phyloP scores from a whole-genome alignment of 768 basidiomycete genomes.

The Amanita molliuscula region DNA sequence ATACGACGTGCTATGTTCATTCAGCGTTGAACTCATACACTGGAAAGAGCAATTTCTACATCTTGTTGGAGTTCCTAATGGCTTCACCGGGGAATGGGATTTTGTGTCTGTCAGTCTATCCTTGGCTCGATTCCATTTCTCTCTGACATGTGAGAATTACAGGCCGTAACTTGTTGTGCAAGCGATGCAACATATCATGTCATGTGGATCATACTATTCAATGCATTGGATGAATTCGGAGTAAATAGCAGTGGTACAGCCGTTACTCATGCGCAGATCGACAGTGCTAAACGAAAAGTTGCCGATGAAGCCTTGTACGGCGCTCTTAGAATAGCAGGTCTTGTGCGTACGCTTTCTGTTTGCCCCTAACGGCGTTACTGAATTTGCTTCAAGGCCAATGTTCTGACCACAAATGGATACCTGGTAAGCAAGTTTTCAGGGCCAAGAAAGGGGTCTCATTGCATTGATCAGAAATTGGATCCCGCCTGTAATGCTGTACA shows the following conservation, averaged over 20 bases:
- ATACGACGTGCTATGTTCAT: conserved; percentile 45
- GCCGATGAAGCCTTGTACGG: conserved; percentile 78
- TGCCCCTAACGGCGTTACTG: conserved; percentile 3
- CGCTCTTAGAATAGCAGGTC: conserved; percentile 80
- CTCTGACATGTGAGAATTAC: conserved; percentile 4
- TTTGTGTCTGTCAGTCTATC: conserved; percentile 51
- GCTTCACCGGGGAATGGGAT: conserved; percentile 83
- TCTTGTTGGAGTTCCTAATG: conserved; percentile 77
- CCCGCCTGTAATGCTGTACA: conserved; percentile 86
- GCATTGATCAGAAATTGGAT: conserved; percentile 48
- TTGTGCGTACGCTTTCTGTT: conserved; percentile 36
- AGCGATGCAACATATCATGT: conserved; percentile 87
- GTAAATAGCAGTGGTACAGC: conserved; percentile 41
- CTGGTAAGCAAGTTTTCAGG: conserved; percentile 37
- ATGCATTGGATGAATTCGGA: conserved; percentile 78
- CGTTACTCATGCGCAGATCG: conserved; percentile 38
- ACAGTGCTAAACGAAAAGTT: conserved; percentile 57
- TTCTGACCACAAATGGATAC: conserved; percentile 82
- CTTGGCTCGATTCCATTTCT: conserved; percentile 1
- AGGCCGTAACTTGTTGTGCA: conserved; percentile 53
- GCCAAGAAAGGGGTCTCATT: not conserved
- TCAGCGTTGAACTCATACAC: conserved; percentile 45
- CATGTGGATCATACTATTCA: conserved; percentile 82
- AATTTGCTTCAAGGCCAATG: conserved; percentile 45
- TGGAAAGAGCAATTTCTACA: conserved; percentile 75